Evolutionary conservation across 768 basidiomycete genomes (phyloP).

Genomic region (Rhizopogon salebrosus): DNA sequence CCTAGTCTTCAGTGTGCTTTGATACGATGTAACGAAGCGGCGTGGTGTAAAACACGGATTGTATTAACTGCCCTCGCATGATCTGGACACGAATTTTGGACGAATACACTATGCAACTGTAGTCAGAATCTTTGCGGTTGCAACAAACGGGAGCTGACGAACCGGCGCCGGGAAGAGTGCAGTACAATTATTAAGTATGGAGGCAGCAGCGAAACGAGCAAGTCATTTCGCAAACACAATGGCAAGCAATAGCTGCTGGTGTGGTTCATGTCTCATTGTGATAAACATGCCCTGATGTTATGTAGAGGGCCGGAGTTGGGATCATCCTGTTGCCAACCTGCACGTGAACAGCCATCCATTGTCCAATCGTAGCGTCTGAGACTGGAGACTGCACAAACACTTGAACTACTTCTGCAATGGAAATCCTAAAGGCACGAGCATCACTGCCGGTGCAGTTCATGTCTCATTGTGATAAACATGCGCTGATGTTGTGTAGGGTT

Average conservation of each 20-base stretch:
- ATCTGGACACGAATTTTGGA: too few relatives aligned
- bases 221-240: slow-evolving; percentile 60
- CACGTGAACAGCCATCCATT: slow-evolving; percentile 57
- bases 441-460: too few relatives aligned
- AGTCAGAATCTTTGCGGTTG: too few relatives aligned
- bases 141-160: slow-evolving; percentile 95
- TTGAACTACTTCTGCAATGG: slow-evolving; percentile 86
- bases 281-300: background rate
- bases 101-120: too few relatives aligned
- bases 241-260: slow-evolving; percentile 76
- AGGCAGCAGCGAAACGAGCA: slow-evolving; percentile 86
- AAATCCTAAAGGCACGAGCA: slow-evolving; percentile 73
- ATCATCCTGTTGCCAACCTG: slow-evolving; percentile 62
- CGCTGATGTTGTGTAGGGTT: too few relatives aligned
- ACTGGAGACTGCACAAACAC: slow-evolving; percentile 81
- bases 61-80: too few relatives aligned
- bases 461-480: too few relatives aligned
- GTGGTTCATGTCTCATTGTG: slow-evolving; percentile 18
- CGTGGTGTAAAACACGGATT: too few relatives aligned
- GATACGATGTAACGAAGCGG: too few relatives aligned
- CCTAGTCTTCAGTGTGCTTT: too few relatives aligned
- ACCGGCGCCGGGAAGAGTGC: slow-evolving; percentile 86
- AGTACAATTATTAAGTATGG: slow-evolving; percentile 96
- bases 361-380: slow-evolving; percentile 77
- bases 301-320: slow-evolving; percentile 64